Conservation (phyloP, 805 yeast genomes). For the Cyberlindnera amylophila region DNA sequence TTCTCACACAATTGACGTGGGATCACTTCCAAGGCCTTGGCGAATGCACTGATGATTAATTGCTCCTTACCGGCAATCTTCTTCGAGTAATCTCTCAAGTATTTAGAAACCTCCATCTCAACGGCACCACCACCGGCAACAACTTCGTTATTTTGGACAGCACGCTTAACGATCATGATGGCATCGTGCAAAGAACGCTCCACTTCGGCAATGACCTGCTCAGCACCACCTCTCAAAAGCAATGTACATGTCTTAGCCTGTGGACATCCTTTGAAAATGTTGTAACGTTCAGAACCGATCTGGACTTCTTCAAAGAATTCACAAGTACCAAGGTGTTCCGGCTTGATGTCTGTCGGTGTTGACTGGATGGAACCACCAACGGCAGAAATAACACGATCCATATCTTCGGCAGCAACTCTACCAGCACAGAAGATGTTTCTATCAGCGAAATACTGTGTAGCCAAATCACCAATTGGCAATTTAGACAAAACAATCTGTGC, state of each 20-base stretch:
- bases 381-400: constrained; percentile 89
- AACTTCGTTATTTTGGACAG: constrained; percentile 77
- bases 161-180: constrained; percentile 95
- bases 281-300: constrained; percentile 93
- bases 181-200: constrained; percentile 98
- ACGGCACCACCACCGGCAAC: constrained; percentile 99
- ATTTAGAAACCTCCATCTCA: constrained; percentile 93
- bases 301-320: constrained; percentile 86
- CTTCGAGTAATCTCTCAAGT: constrained; percentile 80
- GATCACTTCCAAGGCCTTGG: constrained; percentile 90
- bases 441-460: constrained; percentile 98
- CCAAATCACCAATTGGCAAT: constrained; percentile 96
- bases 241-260: constrained; percentile 90
- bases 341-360: constrained; percentile 64
- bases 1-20: constrained; percentile 98
- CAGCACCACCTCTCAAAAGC: constrained; percentile 95
- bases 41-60: constrained; percentile 85
- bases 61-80: constrained; percentile 96
- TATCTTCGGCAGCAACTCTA: constrained; percentile 81
- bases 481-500: constrained; percentile 91
- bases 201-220: constrained; percentile 96
- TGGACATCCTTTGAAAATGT: constrained; percentile 89
- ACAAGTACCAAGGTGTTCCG: constrained; percentile 80
- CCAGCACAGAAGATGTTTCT: constrained; percentile 97
- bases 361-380: constrained; percentile 91